Evolutionary conservation across 2,329 filamentous ascomycete genomes (phyloP).

Genomic region (Fusarium robinianum): DNA sequence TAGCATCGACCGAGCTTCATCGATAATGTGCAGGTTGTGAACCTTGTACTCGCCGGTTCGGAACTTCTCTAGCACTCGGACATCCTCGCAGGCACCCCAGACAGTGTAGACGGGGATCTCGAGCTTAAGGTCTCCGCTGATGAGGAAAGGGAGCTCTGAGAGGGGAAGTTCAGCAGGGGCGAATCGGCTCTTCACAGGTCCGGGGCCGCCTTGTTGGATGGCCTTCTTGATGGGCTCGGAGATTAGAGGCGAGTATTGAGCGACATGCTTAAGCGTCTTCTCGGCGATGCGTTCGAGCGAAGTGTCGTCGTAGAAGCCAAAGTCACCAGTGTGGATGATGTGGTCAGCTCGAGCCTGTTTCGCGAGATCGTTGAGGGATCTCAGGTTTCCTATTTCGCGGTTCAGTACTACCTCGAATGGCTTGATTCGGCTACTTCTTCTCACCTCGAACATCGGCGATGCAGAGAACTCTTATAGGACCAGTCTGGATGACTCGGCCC

Average conservation of each 20-base stretch:
- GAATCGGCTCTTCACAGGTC: conserved; percentile 86
- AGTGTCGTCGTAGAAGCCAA: conserved; percentile 97
- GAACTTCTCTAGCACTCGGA: conserved; percentile 96
- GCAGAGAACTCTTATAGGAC: conserved; percentile 69
- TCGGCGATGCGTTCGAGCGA: conserved; percentile 97
- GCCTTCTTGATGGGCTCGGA: conserved; percentile 74
- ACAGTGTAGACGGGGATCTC: conserved; percentile 98
- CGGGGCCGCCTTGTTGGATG: conserved; percentile 67
- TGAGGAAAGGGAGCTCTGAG: conserved; percentile 87
- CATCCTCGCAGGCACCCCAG: conserved; percentile 98
- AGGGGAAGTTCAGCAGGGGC: conserved; percentile 80
- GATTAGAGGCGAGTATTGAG: conserved; percentile 95
- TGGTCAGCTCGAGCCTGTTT: conserved; percentile 94
- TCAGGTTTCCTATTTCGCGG: conserved; percentile 75
- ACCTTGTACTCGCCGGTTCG: conserved; percentile 98
- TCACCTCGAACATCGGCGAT: conserved; percentile 74
- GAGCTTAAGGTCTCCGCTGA: conserved; percentile 85
- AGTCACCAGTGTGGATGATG: conserved; percentile 98
- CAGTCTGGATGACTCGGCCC: conserved; percentile 67
- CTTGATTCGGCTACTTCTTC: conserved; percentile 22
- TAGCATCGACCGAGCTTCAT: conserved; percentile 94
- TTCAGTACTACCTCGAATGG: conserved; percentile 20
- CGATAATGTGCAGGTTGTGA: conserved; percentile 95
- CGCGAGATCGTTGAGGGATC: conserved; percentile 94
- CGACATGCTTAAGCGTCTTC: conserved; percentile 98